Conservation (phyloP, 768 basidiomycete species). For the Agaricus subrufescens region DNA sequence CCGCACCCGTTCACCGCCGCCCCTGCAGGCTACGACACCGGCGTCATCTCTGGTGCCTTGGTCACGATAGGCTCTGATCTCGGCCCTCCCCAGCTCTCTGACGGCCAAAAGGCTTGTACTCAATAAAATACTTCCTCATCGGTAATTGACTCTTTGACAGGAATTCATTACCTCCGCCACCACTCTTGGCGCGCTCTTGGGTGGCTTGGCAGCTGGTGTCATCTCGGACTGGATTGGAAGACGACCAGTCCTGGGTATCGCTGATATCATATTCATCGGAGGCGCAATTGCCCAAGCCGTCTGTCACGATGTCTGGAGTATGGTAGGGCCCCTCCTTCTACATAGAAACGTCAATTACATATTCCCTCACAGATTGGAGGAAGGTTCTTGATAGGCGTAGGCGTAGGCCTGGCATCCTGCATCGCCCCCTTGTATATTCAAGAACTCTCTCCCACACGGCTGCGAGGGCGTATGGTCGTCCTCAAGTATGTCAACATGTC, state of each 20-base stretch:
- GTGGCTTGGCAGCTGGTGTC: conserved; percentile 66
- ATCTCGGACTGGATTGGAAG: conserved; percentile 71
- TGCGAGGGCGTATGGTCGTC: conserved; percentile 75
- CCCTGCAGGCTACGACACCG: conserved; percentile 69
- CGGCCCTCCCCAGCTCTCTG: conserved; percentile 49
- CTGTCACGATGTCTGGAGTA: conserved; percentile 63
- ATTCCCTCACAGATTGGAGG: conserved; percentile 49
- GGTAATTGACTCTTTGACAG: conserved; percentile 23
- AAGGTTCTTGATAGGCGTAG: conserved; percentile 70
- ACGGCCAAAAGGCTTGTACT: conserved; percentile 53
- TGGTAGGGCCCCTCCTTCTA: conserved; percentile 38
- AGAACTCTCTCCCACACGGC: conserved; percentile 71
- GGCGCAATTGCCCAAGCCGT: conserved; percentile 72
- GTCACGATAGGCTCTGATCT: conserved; percentile 68
- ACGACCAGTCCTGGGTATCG: conserved; percentile 56
- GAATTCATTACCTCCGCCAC: conserved; percentile 81
- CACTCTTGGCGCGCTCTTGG: conserved; percentile 72
- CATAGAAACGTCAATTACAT: background rate
- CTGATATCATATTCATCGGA: conserved; percentile 69
- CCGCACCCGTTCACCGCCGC: background rate
- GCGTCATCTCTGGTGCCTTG: conserved; percentile 77
- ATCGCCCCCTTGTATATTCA: conserved; percentile 82
- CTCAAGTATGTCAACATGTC: conserved; percentile 41
- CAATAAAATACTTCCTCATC: background rate
- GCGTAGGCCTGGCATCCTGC: conserved; percentile 73